These are phyloP conservation scores for Pythium phragmitis DNA, from an alignment of 352 stramenopile genomes.

Conservation along the genomic window DNA sequence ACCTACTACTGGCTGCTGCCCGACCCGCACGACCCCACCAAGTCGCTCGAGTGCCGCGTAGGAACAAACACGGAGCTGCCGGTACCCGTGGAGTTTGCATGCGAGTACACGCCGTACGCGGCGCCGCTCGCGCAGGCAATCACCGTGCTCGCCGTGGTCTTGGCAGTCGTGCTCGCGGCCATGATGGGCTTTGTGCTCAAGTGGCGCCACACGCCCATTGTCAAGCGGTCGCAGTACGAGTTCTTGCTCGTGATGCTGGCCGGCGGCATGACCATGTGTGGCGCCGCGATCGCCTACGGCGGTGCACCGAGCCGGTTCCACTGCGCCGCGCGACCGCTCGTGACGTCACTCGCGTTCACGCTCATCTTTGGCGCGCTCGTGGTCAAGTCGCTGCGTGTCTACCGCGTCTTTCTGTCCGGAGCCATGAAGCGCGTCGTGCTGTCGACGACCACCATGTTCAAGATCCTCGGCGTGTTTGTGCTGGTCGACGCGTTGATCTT, in stretches of 20 bases:
- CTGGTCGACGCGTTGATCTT: conserved; percentile 32
- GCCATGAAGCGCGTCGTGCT: conserved; percentile 29
- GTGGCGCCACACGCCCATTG: too few relatives aligned
- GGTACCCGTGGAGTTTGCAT: conserved; percentile 18
- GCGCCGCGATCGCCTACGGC: conserved; percentile 36
- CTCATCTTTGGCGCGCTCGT: conserved; percentile 30
- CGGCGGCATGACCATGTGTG: conserved; percentile 50
- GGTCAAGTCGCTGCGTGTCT: conserved; percentile 39
- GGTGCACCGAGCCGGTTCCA: conserved; percentile 36
- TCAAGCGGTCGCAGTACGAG: conserved; percentile 73
- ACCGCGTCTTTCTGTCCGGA: conserved; percentile 31
- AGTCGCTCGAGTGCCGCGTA: conserved; percentile 44
- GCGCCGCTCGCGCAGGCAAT: conserved; percentile 15
- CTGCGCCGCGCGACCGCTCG: conserved; percentile 33
- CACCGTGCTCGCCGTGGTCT: conserved; percentile 33
- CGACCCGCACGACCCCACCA: conserved; percentile 12
- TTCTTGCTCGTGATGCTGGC: conserved; percentile 54
- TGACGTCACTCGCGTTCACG: conserved; percentile 29
- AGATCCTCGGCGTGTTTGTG: conserved; percentile 21
- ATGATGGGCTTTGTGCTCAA: conserved; percentile 30
- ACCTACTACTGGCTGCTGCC: conserved; percentile 44
- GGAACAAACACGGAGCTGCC: too few relatives aligned
- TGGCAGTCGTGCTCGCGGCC: conserved; percentile 28
- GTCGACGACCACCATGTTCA: conserved; percentile 17
- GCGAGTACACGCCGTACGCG: conserved; percentile 32